phyloP scores from a whole-genome alignment of 208 protist species.

The Tritrichomonas musculus region DNA sequence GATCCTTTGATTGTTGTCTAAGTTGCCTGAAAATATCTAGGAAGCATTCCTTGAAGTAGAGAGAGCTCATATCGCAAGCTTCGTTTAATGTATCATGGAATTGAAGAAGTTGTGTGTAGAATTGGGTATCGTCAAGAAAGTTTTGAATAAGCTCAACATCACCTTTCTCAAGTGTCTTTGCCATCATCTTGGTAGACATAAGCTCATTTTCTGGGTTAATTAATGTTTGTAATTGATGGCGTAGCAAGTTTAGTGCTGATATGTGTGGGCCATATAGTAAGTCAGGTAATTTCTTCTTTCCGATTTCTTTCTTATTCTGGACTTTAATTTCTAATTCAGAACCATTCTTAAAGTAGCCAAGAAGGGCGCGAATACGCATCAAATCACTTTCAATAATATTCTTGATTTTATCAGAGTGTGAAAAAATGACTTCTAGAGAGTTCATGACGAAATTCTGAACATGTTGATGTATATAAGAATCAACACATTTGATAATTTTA shows the following conservation, averaged over 20 bases:
- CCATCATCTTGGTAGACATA: neutral
- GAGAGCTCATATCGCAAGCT: neutral
- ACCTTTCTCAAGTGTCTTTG: neutral
- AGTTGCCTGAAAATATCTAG: conserved; percentile 7
- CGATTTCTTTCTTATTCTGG: neutral
- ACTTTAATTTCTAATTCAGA: neutral
- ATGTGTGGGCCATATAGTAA: neutral
- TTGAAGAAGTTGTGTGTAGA: neutral
- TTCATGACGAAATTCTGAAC: neutral
- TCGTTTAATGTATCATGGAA: neutral
- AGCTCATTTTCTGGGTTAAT: neutral
- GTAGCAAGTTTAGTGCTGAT: neutral
- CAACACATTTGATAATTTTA: neutral
- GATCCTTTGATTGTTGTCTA: neutral
- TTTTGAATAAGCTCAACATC: neutral
- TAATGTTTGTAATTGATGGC: neutral
- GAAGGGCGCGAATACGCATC: neutral
- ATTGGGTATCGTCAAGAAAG: neutral
- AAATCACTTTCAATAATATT: neutral
- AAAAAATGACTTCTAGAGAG: neutral
- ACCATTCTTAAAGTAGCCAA: neutral
- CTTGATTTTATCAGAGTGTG: too few species aligned
- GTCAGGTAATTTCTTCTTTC: neutral
- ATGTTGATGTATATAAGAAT: neutral
- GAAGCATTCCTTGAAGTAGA: conserved; percentile 18